Conservation (phyloP, 2,329 filamentous ascomycete species). For the Claviceps spartinae region DNA sequence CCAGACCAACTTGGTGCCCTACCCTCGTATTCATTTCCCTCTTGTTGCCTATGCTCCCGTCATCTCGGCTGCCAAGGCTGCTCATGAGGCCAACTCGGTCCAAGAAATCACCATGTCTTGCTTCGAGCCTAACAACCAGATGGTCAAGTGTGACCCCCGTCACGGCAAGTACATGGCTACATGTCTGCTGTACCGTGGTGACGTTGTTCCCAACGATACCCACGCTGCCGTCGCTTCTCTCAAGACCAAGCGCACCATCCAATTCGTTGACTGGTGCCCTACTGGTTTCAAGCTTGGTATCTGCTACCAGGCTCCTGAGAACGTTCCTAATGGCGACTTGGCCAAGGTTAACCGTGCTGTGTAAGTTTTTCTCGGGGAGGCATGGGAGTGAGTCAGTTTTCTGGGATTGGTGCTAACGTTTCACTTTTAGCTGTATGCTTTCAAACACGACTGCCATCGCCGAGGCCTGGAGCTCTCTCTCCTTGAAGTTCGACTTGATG, state of each 20-base stretch:
- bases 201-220: constrained; percentile 93
- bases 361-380: constrained; percentile 40
- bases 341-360: constrained; percentile 97
- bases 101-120: constrained; percentile 97
- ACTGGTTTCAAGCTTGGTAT: constrained; percentile 99
- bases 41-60: constrained; percentile 93
- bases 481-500: constrained; percentile 99
- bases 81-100: constrained; percentile 95
- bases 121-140: constrained; percentile 99
- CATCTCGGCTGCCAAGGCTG: constrained; percentile 86
- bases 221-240: constrained; percentile 86
- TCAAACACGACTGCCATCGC: constrained; percentile 98
- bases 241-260: constrained; percentile 98
- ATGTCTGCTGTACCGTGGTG: constrained; percentile 93
- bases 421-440: constrained; percentile 67
- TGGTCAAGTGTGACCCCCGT: constrained; percentile 98
- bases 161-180: constrained; percentile 99
- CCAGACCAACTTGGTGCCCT: constrained; percentile 98
- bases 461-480: constrained; percentile 93
- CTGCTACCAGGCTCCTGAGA: constrained; percentile 96
- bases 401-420: constrained; percentile 12
- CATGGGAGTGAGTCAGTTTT: not conserved
- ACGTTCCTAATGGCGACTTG: constrained; percentile 91
- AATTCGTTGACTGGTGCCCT: constrained; percentile 99
- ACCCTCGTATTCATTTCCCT: constrained; percentile 98